Evolutionary conservation across 305 asterid genomes (phyloP).

Genomic region (Solanum chacoense): DNA sequence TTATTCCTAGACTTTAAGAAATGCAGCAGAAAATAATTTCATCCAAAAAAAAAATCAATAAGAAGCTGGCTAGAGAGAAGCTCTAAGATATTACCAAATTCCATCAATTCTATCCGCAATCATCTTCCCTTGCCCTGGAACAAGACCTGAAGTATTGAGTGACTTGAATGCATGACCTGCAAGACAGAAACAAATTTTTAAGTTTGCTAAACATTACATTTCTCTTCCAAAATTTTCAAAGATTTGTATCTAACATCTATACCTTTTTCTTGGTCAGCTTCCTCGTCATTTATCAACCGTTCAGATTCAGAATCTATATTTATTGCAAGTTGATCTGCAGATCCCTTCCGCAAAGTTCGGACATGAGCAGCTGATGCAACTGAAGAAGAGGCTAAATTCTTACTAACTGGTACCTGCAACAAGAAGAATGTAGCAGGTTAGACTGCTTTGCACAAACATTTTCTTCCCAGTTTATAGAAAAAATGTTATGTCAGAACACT

Average conservation of each 20-base stretch:
- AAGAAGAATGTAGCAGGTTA: conserved; percentile 1
- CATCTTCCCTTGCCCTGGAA: conserved; percentile 89
- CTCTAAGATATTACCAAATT: conserved; percentile 53
- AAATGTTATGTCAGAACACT: neutral
- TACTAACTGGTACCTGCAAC: conserved; percentile 60
- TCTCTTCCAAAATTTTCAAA: neutral
- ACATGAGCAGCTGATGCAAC: conserved; percentile 70
- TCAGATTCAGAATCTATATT: conserved; percentile 75
- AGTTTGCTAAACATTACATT: conserved; percentile 4
- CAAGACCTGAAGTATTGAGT: conserved; percentile 63
- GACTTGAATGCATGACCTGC: conserved; percentile 91
- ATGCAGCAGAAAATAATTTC: neutral
- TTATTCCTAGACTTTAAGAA: neutral
- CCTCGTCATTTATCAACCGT: conserved; percentile 45
- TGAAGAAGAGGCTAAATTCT: conserved; percentile 36
- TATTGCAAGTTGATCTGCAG: conserved; percentile 84
- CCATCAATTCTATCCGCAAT: conserved; percentile 90
- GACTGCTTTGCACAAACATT: neutral
- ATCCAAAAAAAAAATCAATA: neutral
- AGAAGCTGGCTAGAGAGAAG: neutral
- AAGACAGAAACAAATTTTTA: conserved; percentile 2
- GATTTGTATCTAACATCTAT: neutral
- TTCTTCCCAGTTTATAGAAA: neutral
- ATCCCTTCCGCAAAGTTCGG: conserved; percentile 83
- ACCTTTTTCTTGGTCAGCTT: conserved; percentile 88